Evolutionary conservation across 495 filamentous ascomycete genomes (phyloP), one percentile per base, ranked within the genome.

Genomic region (Thozetella sp.): DNA sequence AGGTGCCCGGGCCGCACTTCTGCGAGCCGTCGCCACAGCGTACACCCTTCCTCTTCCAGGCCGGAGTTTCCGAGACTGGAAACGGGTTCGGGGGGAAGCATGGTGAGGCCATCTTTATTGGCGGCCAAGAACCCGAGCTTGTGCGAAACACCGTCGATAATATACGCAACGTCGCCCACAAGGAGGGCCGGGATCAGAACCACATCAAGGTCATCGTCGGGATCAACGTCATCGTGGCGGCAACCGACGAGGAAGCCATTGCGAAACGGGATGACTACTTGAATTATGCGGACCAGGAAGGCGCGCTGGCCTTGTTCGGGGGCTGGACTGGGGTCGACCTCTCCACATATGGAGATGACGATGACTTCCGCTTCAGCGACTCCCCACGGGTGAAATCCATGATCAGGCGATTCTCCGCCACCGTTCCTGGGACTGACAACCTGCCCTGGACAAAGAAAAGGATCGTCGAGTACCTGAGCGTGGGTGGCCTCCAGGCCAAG

Each of bases 321-420:
- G 81, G 83, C 22, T 86, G 82, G 80, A 85, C 83, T 3, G 83
- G 83, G 9, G 79, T 86, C 46, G 85, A 86, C 57, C 74, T 87
- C 46, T 82, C 76, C 25, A 75, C 72, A 45, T 76, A 81, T 51
- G 77, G 80, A 0, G 43, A 82, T 10, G 83, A 86, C 60, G 75
- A 84, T 61, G 83, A 85, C 17, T 68, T 86, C 59, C 79, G 68
- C 2, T 70, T 72, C 0, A 74, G 70, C 22, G 78, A 85, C 63
- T 81, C 75, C 1, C 67, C 80, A 53, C 78, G 73, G 58, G 72
- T 86, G 15, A 78, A 75, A 10, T 80, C 76, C 53, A 61, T 81
- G 13, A 69, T 85, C 9, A 76, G 81, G 40, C 68, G 71, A 2
- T 78, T 85, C 54, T 78, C 80, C 1, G 73, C 77, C 10, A 80